Evolutionary conservation across 108 stramenopile species (phyloP), one percentile per base, ranked within the genome.

Genomic region (Fragilaria crotonensis): DNA sequence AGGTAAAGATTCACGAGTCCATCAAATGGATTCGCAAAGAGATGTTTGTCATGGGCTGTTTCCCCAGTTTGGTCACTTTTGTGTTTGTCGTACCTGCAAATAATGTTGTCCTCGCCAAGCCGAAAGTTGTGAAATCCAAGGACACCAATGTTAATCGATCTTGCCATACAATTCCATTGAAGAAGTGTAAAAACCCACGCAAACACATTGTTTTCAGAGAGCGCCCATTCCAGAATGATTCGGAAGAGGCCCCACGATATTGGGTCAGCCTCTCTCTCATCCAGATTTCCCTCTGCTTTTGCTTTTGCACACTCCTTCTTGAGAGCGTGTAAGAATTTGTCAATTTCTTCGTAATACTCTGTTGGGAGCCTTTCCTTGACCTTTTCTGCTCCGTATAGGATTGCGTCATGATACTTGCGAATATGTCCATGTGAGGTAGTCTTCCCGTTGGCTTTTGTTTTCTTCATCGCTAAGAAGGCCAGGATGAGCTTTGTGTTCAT

Each of bases 111-210:
- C n/a, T n/a, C n/a, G n/a, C 59, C 58, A 9, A 54, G 29, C 18
- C 41, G 45, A 21, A 75, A 47, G 31, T 75, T 66, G 44, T 52
- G 64, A 41, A 75, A 58, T 19, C 44, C 45, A 18, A 71, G 26
- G 2, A 27, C 36, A n/a, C 52, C 64, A 31, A 74, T 55, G 33
- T 63, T 64, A 11, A 57, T 29, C 26, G 50, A 32, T 27, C 73
- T 9, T 11, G 36, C 63, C 58, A 74, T 69, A 19, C 45, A 64
- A 54, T 68, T 69, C 73, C 73, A 74, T 54, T 74, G 73, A 20
- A 45, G 22, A 2, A 57, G 21, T 3, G 52, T 33, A 32, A 63
- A 68, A 0, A 59, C 44, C 73, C 67, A 74, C 11, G 59, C 29
- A 31, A 56, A 32, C 28, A 56, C 18, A 31, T 31, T 5, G 29